Evolutionary conservation across 2,329 filamentous ascomycete genomes (phyloP).

Genomic region (Aspergillus eucalypticola): DNA sequence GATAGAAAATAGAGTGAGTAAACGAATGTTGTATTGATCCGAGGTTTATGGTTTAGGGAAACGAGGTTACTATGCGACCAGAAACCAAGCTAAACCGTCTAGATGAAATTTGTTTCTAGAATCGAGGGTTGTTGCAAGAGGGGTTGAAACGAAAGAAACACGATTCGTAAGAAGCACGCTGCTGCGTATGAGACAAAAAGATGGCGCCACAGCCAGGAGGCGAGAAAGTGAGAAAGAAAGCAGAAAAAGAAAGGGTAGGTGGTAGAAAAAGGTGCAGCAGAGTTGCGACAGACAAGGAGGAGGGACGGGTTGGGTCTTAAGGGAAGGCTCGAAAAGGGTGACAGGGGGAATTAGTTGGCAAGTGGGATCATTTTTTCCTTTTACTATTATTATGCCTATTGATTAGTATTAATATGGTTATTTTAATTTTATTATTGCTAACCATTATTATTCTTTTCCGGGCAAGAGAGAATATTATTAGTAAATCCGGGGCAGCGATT

Average conservation of each 20-base stretch:
- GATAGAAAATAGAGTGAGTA: neutral
- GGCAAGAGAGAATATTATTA: constrained; percentile 5
- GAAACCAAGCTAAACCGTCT: neutral
- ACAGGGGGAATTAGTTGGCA: neutral
- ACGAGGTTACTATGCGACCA: neutral
- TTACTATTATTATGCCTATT: constrained; percentile 1
- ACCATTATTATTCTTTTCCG: constrained; percentile 5
- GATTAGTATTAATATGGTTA: neutral
- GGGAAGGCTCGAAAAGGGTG: neutral
- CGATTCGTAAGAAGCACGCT: neutral
- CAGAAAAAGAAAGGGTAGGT: constrained; percentile 9
- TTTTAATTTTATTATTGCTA: constrained; percentile 7
- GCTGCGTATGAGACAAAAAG: constrained; percentile 3
- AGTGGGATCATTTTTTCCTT: constrained; percentile 1
- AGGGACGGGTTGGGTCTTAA: constrained; percentile 14
- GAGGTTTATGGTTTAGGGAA: neutral
- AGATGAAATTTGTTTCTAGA: neutral
- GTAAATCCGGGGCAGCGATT: constrained; percentile 9
- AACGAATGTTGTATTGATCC: neutral
- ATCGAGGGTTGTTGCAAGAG: neutral
- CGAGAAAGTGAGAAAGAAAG: constrained; percentile 7
- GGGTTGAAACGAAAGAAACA: neutral
- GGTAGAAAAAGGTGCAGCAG: neutral
- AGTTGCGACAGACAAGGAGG: constrained; percentile 14
- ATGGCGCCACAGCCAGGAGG: constrained; percentile 3